Conservation (phyloP, 2,329 filamentous ascomycete species). For the Gyromitra esculenta region DNA sequence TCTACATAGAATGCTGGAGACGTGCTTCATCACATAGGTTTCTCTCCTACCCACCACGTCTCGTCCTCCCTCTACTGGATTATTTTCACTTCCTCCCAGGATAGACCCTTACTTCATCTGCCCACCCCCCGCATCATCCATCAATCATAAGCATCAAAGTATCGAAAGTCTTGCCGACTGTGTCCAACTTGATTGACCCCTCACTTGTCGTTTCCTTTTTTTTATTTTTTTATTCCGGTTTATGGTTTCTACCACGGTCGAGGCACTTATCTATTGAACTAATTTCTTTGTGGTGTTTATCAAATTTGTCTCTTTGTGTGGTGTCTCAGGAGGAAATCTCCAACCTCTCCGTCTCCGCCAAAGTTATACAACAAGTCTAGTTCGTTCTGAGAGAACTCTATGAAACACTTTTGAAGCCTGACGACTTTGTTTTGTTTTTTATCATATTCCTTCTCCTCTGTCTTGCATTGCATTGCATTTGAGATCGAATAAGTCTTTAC, state of each 20-base stretch:
- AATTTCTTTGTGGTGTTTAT: conserved; percentile 29
- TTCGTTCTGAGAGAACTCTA: conserved; percentile 31
- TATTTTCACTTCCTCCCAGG: conserved; percentile 6
- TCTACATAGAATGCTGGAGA: conserved; percentile 17
- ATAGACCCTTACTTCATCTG: conserved; percentile 34
- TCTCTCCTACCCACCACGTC: conserved; percentile 23
- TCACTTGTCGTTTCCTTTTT: conserved; percentile 37
- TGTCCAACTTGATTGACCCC: conserved; percentile 27
- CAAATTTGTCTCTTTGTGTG: conserved; percentile 28
- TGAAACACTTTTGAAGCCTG: conserved; percentile 35
- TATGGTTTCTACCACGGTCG: background rate
- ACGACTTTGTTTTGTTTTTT: conserved; percentile 44
- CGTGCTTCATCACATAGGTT: conserved; percentile 11
- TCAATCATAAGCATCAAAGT: conserved; percentile 11
- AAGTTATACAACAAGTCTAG: conserved; percentile 31
- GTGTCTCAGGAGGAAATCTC: conserved; percentile 36
- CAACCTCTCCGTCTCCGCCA: conserved; percentile 2
- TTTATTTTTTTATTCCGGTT: conserved; percentile 1
- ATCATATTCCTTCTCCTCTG: conserved; percentile 37
- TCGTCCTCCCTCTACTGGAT: conserved; percentile 16
- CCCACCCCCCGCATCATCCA: conserved; percentile 17
- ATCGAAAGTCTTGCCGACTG: conserved; percentile 29
- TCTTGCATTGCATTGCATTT: conserved; percentile 48
- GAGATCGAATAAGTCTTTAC: conserved; percentile 43
- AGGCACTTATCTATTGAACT: conserved; percentile 2